Evolutionary conservation across 106 monocot species (phyloP).

Genomic region (Amphibolis antarctica): DNA sequence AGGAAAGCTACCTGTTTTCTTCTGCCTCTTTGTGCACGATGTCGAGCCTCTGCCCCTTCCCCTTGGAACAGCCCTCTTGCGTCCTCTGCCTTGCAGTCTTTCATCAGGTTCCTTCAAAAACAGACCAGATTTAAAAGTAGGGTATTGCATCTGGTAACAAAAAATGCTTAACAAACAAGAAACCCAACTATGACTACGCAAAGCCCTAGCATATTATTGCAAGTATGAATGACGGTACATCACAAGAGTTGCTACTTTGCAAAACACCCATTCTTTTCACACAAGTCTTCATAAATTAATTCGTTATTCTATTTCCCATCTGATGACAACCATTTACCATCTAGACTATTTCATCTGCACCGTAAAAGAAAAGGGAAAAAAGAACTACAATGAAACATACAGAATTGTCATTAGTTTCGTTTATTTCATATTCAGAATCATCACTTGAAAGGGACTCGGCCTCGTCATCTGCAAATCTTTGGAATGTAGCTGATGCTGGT

Average conservation of each 20-base stretch:
- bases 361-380: background rate
- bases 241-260: too few relatives aligned
- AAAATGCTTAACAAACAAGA: background rate
- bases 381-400: slow-evolving; percentile 25
- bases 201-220: too few relatives aligned
- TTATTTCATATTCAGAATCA: slow-evolving; percentile 49
- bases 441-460: slow-evolving; percentile 68
- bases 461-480: slow-evolving; percentile 42
- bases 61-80: slow-evolving; percentile 55
- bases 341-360: background rate
- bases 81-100: slow-evolving; percentile 31
- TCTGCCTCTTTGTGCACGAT: slow-evolving; percentile 51
- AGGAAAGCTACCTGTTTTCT: slow-evolving; percentile 42
- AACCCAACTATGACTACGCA: too few relatives aligned
- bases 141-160: background rate
- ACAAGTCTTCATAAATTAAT: too few relatives aligned
- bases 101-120: slow-evolving; percentile 68
- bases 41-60: slow-evolving; percentile 57
- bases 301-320: too few relatives aligned
- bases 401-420: slow-evolving; percentile 66
- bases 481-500: slow-evolving; percentile 38
- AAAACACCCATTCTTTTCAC: too few relatives aligned
- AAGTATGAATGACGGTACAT: too few relatives aligned
- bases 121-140: background rate
- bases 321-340: too few relatives aligned